Conservation (phyloP, 768 basidiomycete genomes). For the Naganishia antarctica region DNA sequence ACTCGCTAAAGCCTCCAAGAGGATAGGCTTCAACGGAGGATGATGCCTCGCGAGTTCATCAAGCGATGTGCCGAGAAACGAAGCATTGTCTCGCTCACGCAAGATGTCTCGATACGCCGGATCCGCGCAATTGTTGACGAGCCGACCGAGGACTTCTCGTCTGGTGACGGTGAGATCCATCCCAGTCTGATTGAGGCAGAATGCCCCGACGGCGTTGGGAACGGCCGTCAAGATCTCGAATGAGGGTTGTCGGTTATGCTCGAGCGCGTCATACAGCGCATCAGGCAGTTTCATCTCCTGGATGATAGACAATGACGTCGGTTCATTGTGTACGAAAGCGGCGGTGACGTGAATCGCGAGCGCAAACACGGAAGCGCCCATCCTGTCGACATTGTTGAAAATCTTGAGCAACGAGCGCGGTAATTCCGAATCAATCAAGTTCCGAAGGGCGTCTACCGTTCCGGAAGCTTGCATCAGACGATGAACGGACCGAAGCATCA, state of each 20-base stretch:
- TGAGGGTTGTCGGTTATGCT: slow-evolving; percentile 74
- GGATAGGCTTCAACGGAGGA: slow-evolving; percentile 71
- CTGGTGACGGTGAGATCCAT: slow-evolving; percentile 72
- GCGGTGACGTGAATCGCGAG: slow-evolving; percentile 83
- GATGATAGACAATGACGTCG: slow-evolving; percentile 83
- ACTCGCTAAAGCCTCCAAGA: slow-evolving; percentile 70
- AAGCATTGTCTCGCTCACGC: slow-evolving; percentile 87
- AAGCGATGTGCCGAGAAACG: slow-evolving; percentile 77
- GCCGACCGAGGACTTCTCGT: slow-evolving; percentile 73
- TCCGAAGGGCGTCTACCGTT: slow-evolving; percentile 79
- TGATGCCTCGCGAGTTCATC: slow-evolving; percentile 97
- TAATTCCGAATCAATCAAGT: slow-evolving; percentile 83
- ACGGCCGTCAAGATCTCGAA: slow-evolving; percentile 91
- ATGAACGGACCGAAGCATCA: slow-evolving; percentile 83
- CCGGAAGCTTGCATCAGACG: slow-evolving; percentile 97
- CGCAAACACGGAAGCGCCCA: slow-evolving; percentile 80
- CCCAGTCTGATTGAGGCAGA: slow-evolving; percentile 88
- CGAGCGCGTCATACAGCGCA: slow-evolving; percentile 78
- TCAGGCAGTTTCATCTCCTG: slow-evolving; percentile 89
- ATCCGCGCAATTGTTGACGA: slow-evolving; percentile 78
- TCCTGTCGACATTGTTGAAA: slow-evolving; percentile 71
- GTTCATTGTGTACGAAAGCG: slow-evolving; percentile 97
- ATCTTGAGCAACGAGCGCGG: slow-evolving; percentile 81
- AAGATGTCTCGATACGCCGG: slow-evolving; percentile 67
- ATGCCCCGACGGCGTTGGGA: slow-evolving; percentile 89